Percentiles rank a stretch among this genome's conserved stretches.
These are phyloP conservation scores for Cercospora sojina DNA, from an alignment of 2,329 filamentous ascomycete species.

Conservation along the genomic window DNA sequence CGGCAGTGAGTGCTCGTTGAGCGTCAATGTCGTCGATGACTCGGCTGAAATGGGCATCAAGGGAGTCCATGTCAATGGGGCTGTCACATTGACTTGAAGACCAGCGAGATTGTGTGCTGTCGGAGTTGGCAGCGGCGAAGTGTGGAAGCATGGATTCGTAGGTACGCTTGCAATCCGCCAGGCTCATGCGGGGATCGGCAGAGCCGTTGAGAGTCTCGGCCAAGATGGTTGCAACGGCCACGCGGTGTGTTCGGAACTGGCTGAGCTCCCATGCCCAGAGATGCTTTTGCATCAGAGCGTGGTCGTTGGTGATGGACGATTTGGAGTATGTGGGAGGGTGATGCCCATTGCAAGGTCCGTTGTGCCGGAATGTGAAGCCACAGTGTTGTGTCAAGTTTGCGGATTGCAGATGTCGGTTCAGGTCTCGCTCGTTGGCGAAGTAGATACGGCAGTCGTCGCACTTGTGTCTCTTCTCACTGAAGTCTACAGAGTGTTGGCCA, in stretches of 20 bases:
- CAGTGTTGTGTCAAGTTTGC: conserved; percentile 26
- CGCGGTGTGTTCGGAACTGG: conserved; percentile 25
- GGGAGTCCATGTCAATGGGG: conserved; percentile 1
- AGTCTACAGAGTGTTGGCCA: conserved; percentile 28
- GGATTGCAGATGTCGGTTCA: conserved; percentile 28
- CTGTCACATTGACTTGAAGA: conserved; percentile 4
- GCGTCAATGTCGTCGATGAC: conserved; percentile 21
- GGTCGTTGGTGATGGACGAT: conserved; percentile 21
- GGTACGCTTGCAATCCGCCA: conserved; percentile 21
- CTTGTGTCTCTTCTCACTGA: conserved; percentile 28
- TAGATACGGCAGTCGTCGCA: conserved; percentile 30
- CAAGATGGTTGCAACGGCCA: conserved; percentile 22
- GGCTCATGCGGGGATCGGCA: conserved; percentile 21
- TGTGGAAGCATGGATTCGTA: conserved; percentile 26
- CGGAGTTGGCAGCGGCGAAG: conserved; percentile 20
- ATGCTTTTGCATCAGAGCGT: conserved; percentile 28
- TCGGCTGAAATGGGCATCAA: conserved; percentile 24
- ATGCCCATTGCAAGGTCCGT: conserved; percentile 24
- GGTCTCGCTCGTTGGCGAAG: conserved; percentile 29
- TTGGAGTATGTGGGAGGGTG: conserved; percentile 28
- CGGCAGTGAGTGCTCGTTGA: conserved; percentile 4
- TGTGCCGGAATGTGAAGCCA: conserved; percentile 29
- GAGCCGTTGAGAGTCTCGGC: conserved; percentile 19
- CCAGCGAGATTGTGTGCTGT: conserved; percentile 9
- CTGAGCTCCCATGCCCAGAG: conserved; percentile 29